Evolutionary conservation across 305 asterid species (phyloP), one percentile per base, ranked within the genome.

Genomic region (Coffea humblotiana): DNA sequence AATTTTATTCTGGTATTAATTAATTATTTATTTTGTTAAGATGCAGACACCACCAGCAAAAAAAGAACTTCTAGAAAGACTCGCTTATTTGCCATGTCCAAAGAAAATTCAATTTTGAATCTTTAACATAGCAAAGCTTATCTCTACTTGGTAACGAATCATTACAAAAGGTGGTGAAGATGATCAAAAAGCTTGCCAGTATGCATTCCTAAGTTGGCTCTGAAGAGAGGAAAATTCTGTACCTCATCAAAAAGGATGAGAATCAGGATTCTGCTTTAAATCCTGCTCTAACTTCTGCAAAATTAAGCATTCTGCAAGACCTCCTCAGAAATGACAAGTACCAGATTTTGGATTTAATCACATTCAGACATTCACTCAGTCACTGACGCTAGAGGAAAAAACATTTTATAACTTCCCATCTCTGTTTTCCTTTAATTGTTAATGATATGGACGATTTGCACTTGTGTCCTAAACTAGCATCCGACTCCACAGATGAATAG

Each of bases 181-280:
- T 13, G 72, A 11, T 23, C 19, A 11, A 21, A 72, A 60, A 25
- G 7, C 13, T 11, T 16, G 35, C 27, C 18, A 56, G 25, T 12
- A 29, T 49, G 63, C 71, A 71, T 45, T 78, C 15, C 40, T 25
- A 19, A 79, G 37, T 49, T 71, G 78, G 40, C 21, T 29, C 14
- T 13, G 21, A 74, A 21, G 43, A 40, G 43, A 54, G 19, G 64
- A 74, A 77, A 75, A 76, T 66, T 27, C 58, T 58, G 60, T 91
- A 93, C 99, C 98, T 95, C 99, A 79, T 95, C 94, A 75, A 95
- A 32, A 95, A 78, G 99, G 94, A 83, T 91, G 93, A 52, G 94
- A 85, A 25, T 78, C 90, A 0, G 97, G 98, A 65, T 93, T 90
- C 49, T 66, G 83, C 90, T 88, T 86, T 84, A 95, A 82, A 21